Evolutionary conservation across 495 filamentous ascomycete genomes (phyloP), one percentile per base, ranked within the genome.

Genomic region (Neurospora sp.): DNA sequence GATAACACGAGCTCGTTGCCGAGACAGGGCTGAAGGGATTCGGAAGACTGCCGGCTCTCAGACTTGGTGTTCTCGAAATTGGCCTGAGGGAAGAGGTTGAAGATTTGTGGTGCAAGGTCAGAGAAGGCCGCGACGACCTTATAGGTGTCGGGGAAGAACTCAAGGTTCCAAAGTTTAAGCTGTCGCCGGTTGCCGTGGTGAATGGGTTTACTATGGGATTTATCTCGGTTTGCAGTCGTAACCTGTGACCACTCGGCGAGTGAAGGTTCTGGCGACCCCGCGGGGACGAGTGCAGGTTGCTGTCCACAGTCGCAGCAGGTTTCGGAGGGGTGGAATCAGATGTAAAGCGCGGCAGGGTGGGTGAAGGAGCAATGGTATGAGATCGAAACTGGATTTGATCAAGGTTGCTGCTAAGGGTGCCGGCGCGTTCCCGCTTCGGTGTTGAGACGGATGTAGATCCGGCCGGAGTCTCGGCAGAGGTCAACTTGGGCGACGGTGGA

Each of bases 1-100:
- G 76, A 70, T 83, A 83, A 46, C 78, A 74, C 0, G 84, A 85
- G 76, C 83, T 85, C 23, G 84, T 76, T 12, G 81, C 82, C 48
- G 84, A 86, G 10, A 75, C 54, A 14, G 78, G 75, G 31, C 82
- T 79, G 23, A 84, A 84, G 71, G 81, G 72, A 72, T 73, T 66
- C 35, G 75, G 80, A 5, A 78, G 44, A 48, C 80, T 75, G 54
- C 78, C 77, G 44, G 84, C 77, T 73, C 83, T 86, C 74, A 85
- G 77, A 75, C 85, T 87, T 16, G 85, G 85, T 0, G 85, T 87
- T 70, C 85, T 78, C 20, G 84, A 84, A 8, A 86, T 75, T 11
- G 83, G 84, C 12, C 77, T 80, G 14, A 85, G 77, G 20, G 80
- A 85, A 16, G 82, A 81, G 10, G 82, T 72, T 0, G 85, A 86